These are phyloP conservation scores for Beauveria sp. DNA, from an alignment of 2,329 filamentous ascomycete genomes.

Conservation along the genomic window DNA sequence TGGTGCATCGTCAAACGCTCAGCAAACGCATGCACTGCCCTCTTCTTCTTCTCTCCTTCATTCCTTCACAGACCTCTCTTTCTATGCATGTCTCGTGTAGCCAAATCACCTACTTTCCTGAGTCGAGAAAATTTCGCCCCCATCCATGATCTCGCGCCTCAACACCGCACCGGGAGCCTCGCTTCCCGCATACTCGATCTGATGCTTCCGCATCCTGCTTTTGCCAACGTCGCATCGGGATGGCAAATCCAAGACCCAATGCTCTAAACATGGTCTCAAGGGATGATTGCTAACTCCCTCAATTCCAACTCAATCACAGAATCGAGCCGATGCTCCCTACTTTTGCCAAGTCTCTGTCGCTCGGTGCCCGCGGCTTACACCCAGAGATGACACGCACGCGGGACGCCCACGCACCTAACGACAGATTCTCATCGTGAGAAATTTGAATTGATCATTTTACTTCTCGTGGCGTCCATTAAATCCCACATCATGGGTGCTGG, in stretches of 20 bases:
- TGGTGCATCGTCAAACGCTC: background rate
- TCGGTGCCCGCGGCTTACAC: slow-evolving; percentile 1
- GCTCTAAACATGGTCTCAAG: background rate
- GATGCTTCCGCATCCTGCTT: background rate
- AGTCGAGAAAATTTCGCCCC: background rate
- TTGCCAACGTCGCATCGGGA: background rate
- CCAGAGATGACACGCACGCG: background rate
- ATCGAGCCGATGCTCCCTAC: background rate
- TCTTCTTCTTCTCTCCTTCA: background rate
- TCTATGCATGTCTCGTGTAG: slow-evolving; percentile 6
- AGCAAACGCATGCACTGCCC: slow-evolving; percentile 6
- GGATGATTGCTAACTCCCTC: background rate
- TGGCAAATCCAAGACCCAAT: background rate
- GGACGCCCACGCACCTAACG: background rate
- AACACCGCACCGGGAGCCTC: background rate
- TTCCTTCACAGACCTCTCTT: background rate
- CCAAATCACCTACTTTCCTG: background rate
- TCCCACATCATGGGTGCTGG: background rate
- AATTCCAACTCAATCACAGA: background rate
- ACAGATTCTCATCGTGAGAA: background rate
- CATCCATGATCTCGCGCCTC: background rate
- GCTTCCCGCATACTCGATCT: background rate
- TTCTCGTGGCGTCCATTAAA: background rate
- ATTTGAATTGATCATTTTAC: background rate
- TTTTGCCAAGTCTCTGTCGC: background rate